phyloP scores from a whole-genome alignment of 164 flowering plant species.

The Sextonia rubra region DNA sequence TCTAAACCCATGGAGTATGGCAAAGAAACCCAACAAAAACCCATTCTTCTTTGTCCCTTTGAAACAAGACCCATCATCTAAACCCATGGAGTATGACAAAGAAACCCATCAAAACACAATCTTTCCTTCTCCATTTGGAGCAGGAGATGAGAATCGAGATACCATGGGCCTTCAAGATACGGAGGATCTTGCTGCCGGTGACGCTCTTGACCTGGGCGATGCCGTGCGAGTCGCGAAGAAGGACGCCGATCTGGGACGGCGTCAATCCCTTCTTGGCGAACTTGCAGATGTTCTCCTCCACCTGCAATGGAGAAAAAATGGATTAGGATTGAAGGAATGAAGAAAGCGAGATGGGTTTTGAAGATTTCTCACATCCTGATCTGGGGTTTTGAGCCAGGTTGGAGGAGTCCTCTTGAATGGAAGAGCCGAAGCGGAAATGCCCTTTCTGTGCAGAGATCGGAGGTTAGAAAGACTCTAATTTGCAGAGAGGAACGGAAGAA shows the following conservation, averaged over 20 bases:
- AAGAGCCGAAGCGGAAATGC: conserved; percentile 43
- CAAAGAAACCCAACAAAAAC: too few species aligned
- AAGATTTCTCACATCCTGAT: conserved; percentile 27
- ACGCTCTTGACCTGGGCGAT: conserved; percentile 49
- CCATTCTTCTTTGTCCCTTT: too few species aligned
- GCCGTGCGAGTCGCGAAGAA: conserved; percentile 60
- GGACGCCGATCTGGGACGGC: conserved; percentile 51
- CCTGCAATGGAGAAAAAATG: conserved; percentile 16
- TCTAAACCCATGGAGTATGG: too few species aligned
- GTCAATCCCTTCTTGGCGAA: conserved; percentile 57
- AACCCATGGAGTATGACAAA: too few species aligned
- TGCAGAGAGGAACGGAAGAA: background rate
- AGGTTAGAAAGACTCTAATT: background rate
- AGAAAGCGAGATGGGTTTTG: background rate
- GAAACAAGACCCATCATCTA: too few species aligned
- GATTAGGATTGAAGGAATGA: background rate
- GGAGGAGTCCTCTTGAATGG: conserved; percentile 49
- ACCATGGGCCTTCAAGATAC: conserved; percentile 52
- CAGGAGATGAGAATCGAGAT: background rate
- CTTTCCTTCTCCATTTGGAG: too few species aligned
- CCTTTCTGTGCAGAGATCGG: conserved; percentile 25
- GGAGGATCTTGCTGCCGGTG: conserved; percentile 47
- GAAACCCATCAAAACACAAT: too few species aligned
- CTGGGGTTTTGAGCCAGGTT: conserved; percentile 37
- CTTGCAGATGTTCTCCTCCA: conserved; percentile 52